Percentiles rank a stretch among this genome's conserved stretches.
phyloP scores from a whole-genome alignment of 495 filamentous ascomycete genomes.

The Trichoderma reesei region DNA sequence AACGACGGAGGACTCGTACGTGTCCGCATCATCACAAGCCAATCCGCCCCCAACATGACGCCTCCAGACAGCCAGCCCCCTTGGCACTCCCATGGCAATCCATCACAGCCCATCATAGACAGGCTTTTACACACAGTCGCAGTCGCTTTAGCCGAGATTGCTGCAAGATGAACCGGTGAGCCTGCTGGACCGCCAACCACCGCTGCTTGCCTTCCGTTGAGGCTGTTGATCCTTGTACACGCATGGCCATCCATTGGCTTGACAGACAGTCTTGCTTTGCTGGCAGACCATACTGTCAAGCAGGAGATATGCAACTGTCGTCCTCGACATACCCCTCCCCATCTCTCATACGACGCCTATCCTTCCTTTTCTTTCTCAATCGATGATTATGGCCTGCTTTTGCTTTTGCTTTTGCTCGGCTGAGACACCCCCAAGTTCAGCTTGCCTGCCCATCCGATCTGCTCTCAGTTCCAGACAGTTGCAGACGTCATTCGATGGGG shows the following conservation, averaged over 20 bases:
- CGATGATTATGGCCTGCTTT: too few species aligned
- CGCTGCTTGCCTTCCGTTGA: not conserved
- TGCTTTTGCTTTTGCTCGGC: too few species aligned
- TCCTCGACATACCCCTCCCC: not conserved
- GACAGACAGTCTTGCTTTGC: not conserved
- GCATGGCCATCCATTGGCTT: not conserved
- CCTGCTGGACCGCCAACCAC: not conserved
- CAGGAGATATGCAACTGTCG: not conserved
- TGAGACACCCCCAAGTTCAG: too few species aligned
- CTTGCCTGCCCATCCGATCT: too few species aligned
- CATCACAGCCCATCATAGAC: not conserved
- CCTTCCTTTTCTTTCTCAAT: not conserved
- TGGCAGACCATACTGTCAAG: not conserved
- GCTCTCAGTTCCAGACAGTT: too few species aligned
- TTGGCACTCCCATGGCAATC: too few species aligned
- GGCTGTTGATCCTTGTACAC: not conserved
- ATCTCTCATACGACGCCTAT: not conserved
- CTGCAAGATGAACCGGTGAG: not conserved
- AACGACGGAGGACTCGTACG: too few species aligned
- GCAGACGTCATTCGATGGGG: too few species aligned
- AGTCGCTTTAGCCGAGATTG: not conserved
- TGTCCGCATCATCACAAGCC: too few species aligned
- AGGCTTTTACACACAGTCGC: not conserved
- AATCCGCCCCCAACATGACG: too few species aligned
- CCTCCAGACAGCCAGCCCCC: too few species aligned